A percentile compares a stretch with the other conserved stretches of the same genome.
phyloP scores from a whole-genome alignment of 2,329 filamentous ascomycete genomes.

The Fusarium sp. region DNA sequence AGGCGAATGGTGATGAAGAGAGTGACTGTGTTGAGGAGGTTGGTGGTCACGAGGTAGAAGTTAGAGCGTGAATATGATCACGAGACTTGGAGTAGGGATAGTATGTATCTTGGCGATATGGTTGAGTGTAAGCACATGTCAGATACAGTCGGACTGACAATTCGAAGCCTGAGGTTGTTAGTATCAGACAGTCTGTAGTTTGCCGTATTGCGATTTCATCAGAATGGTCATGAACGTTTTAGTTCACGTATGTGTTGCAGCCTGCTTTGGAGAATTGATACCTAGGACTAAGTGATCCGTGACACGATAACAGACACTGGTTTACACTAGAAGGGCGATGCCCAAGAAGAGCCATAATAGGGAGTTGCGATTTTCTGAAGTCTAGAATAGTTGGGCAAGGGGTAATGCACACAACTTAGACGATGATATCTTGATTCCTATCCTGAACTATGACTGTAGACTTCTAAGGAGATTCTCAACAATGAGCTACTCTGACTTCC shows the following conservation, averaged over 20 bases:
- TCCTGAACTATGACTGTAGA: too few species aligned
- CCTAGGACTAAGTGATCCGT: neutral
- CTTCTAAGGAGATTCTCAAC: too few species aligned
- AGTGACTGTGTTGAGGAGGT: neutral
- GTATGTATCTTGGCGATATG: neutral
- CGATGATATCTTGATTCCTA: neutral
- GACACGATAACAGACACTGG: too few species aligned
- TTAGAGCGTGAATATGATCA: conserved; percentile 5
- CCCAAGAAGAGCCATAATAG: too few species aligned
- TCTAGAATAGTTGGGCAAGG: too few species aligned
- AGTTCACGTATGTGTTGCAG: neutral
- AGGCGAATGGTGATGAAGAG: neutral
- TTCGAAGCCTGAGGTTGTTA: neutral
- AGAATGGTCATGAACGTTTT: neutral
- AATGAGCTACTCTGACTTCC: neutral
- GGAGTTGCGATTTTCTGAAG: neutral
- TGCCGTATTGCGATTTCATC: neutral
- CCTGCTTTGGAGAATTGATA: neutral
- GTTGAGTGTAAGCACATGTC: neutral
- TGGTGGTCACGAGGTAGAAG: neutral
- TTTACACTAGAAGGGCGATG: too few species aligned
- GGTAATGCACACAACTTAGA: too few species aligned
- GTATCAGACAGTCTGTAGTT: neutral
- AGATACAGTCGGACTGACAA: neutral
- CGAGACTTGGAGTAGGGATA: neutral